Conservation (phyloP, 176 grass and related monocot species). For the Bromus sterilis region DNA sequence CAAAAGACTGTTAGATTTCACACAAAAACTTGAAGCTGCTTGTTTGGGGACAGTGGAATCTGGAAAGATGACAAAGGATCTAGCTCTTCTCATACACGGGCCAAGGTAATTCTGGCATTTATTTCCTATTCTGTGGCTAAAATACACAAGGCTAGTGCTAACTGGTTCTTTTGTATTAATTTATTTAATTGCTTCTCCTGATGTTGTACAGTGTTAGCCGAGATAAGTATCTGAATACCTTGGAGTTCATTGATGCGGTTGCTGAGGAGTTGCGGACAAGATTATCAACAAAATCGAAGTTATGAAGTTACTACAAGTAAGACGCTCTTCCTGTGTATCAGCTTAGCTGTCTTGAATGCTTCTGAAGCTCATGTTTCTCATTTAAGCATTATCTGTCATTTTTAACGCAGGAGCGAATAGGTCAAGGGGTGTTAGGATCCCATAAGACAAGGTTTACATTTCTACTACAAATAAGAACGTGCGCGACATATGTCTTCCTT, state of each 20-base stretch:
- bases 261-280: constrained; percentile 44
- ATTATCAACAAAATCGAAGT: constrained; percentile 34
- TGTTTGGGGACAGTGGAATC: constrained; percentile 64
- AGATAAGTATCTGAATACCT: constrained; percentile 45
- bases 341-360: not conserved
- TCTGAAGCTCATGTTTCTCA: constrained; percentile 5
- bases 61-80: constrained; percentile 88
- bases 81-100: constrained; percentile 63
- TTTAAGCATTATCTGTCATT: not conserved
- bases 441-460: not conserved
- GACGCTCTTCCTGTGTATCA: not conserved
- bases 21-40: constrained; percentile 52
- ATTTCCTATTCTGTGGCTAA: not conserved
- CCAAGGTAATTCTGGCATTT: constrained; percentile 33
- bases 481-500: not conserved
- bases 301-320: constrained; percentile 22
- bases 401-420: not conserved
- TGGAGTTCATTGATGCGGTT: constrained; percentile 57
- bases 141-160: not conserved
- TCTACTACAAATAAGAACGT: not conserved
- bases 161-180: not conserved
- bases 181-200: not conserved
- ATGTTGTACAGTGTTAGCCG: constrained; percentile 36
- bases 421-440: not conserved
- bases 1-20: constrained; percentile 43